These are phyloP conservation scores for Vickermania spadyakhi DNA, from an alignment of 208 protist species.

Conservation along the genomic window DNA sequence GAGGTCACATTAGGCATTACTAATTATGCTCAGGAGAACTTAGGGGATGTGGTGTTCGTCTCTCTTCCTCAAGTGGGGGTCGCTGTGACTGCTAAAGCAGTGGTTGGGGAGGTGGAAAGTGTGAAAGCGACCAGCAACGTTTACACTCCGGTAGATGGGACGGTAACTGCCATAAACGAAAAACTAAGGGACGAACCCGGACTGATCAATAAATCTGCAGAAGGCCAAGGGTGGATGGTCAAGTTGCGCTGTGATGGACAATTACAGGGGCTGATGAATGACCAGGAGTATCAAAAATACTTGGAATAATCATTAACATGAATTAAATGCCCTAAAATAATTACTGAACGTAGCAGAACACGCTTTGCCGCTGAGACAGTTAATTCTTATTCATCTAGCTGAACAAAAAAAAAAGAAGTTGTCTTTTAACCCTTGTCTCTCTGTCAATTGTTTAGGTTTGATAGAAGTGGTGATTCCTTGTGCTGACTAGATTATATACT, in stretches of 20 bases:
- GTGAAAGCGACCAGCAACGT: constrained; percentile 90
- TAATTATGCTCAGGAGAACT: constrained; percentile 78
- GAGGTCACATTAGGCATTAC: constrained; percentile 83
- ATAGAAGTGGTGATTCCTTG: neutral
- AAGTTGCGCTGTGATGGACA: constrained; percentile 76
- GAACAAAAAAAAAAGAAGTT: neutral
- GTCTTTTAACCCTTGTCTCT: neutral
- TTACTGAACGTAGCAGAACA: too few relatives aligned
- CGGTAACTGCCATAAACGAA: constrained; percentile 78
- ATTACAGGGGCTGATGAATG: constrained; percentile 69
- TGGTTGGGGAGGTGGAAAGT: constrained; percentile 85
- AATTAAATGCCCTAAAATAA: too few relatives aligned
- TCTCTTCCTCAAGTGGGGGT: constrained; percentile 85
- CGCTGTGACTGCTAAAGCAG: constrained; percentile 49
- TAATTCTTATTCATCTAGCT: too few relatives aligned
- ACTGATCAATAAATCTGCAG: constrained; percentile 80
- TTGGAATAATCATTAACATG: too few relatives aligned
- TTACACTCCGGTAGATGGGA: constrained; percentile 81
- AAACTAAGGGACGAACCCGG: constrained; percentile 74
- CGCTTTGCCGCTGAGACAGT: too few relatives aligned
- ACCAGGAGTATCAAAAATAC: constrained; percentile 81
- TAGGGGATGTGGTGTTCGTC: constrained; percentile 89
- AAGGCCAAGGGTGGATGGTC: constrained; percentile 83
- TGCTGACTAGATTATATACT: too few relatives aligned
- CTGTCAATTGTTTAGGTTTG: neutral